These are phyloP conservation scores for Letharia lupina DNA, from an alignment of 495 filamentous ascomycete genomes.

Conservation along the genomic window DNA sequence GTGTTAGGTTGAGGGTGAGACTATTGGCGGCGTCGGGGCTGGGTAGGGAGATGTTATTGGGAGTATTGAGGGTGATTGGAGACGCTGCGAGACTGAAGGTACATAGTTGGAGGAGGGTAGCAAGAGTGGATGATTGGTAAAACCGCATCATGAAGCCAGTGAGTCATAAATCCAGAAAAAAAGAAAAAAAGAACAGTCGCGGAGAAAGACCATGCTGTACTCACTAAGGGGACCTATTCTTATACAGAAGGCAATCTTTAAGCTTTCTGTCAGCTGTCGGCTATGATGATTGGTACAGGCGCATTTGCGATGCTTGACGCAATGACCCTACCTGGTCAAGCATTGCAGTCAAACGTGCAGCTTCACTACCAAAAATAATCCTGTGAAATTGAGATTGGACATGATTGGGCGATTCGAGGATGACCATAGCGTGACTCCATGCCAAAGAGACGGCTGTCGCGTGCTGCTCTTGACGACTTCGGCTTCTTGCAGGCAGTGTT, in stretches of 20 bases:
- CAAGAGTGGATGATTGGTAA: neutral
- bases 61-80: neutral
- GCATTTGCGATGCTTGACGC: neutral
- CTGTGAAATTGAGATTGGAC: neutral
- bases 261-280: neutral
- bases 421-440: neutral
- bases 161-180: fast-evolving
- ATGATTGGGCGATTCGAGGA: neutral
- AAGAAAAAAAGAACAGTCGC: neutral
- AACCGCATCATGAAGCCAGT: neutral
- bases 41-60: neutral
- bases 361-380: neutral
- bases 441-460: neutral
- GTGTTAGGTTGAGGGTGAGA: neutral
- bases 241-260: neutral
- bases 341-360: neutral
- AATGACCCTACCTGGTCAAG: neutral
- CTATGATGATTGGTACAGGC: neutral
- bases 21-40: neutral
- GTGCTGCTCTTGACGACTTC: neutral
- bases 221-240: neutral
- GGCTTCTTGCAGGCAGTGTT: neutral
- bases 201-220: neutral
- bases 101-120: neutral
- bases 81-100: neutral